Evolutionary conservation across 345 rosid species (phyloP), one percentile per base, ranked within the genome.

Genomic region (Cardiospermum halicacabum): DNA sequence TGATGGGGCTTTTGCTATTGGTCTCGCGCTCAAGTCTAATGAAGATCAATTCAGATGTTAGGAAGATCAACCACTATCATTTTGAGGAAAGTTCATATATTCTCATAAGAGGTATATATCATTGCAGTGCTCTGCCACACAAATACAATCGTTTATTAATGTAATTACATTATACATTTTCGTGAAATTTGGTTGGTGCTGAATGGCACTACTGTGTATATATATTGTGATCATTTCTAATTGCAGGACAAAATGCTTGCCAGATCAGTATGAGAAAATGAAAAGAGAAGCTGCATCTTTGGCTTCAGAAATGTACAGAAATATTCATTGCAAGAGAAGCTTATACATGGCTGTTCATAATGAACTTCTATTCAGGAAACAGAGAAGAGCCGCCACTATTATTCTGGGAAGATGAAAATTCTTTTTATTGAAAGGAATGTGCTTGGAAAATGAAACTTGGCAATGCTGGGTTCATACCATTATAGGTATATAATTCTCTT

Each of bases 41-140:
- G 97, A 86, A 78, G 99, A 76, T 96, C 99, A 45, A 97, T 96
- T 67, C 97, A 94, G 73, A 94, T 94, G 99, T 78, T 94, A 65
- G 93, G 96, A 66, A 78, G 79, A 67, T 85, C 97, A 19, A 97
- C 97, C 24, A 78, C 75, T 72, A 78, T 83, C 50, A 87, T 94
- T 56, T 96, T 89, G 80, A 85, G 93, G 53, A 91, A 83, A 80
- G 80, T 81, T 56, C 87, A 74, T 24, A 72, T 84, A 19, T 55
- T 63, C 74, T 57, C 89, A 77, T 36, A 83, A 79, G 78, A 77
- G 47, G 59, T 94, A 79, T 75, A 53, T 73, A 48, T 49, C 76
- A 75, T 72, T 94, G 68, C 74, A 73, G 72, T 76, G 53, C 7
- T 83, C 89, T 70, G 82, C 91, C 56, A 72, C 72, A 72, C 69